Base-by-base conservation (phyloP, 805 yeast genomes). In the Myxozyma udenii region DNA sequence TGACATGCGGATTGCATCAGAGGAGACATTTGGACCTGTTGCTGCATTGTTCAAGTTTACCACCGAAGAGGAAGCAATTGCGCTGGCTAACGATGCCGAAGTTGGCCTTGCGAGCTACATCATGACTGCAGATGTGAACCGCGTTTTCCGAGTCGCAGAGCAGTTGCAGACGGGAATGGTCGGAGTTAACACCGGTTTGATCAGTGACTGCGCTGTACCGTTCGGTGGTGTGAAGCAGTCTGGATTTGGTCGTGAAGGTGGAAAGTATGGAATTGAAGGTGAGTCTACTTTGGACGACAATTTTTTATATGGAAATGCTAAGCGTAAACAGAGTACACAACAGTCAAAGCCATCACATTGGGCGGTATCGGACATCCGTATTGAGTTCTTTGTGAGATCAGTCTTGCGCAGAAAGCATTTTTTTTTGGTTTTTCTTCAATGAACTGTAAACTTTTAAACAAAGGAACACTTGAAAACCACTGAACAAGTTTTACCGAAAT, bases 11-110 rank as follows among this genome's bases (percentile, higher is more conserved):
- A 78, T 85, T 30, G 73, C 77, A 60, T 59, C 67, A n/a, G 89
- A 85, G 61, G 95, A 86, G 66, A 85, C 90, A 1, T 86, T 86
- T 66, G 95, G 93, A 1, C 95, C 95, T 2, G 73, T 86, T 16
- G 86, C 86, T 18, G 86, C 88, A 1, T 68, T 87, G 46, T 77
- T 84, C 64, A 78, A 77, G 63, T 86, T 86, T 64, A 65, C 68
- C 37, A 66, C 80, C n/a, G 85, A 79, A 43, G 83, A 80, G 41
- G 86, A 84, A 64, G 90, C 79, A 3, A 44, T 85, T 6, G 66
- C 63, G 46, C 63, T 73, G 50, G 90, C 93, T 22, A 87, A 87
- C 68, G 74, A 74, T 55, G 78, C 83, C 7, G 81, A 78, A 11
- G 86, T 80, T 38, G 95, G 95, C 18, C 75, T 86, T 47, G 91